Percentiles rank a stretch among this genome's conserved stretches.
phyloP scores from a whole-genome alignment of 345 rosid species.

The Mallotus nudiflorus region DNA sequence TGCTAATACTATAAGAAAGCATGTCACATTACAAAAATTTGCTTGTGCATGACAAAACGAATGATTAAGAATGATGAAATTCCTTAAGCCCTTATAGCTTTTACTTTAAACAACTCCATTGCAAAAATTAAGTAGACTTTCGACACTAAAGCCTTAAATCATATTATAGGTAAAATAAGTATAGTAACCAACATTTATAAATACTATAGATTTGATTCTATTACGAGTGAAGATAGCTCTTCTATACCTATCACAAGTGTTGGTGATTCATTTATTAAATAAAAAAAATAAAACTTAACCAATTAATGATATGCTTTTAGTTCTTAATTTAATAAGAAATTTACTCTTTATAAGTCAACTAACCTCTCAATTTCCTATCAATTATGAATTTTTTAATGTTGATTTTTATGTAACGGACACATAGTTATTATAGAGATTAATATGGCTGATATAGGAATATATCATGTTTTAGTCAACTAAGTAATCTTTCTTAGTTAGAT shows the following conservation, averaged over 20 bases:
- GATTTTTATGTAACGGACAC: background rate
- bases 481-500: too few species aligned
- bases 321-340: too few species aligned
- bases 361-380: background rate
- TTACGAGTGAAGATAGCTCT: background rate
- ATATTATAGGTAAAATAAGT: background rate
- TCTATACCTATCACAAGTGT: too few species aligned
- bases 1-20: background rate
- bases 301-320: too few species aligned
- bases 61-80: too few species aligned
- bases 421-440: too few species aligned
- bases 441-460: too few species aligned
- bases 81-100: background rate
- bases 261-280: too few species aligned
- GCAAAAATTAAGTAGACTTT: background rate
- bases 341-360: too few species aligned
- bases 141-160: background rate
- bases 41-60: background rate
- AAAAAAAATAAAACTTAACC: background rate
- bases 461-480: too few species aligned
- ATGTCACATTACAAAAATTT: background rate
- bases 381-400: slow-evolving; percentile 4
- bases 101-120: background rate
- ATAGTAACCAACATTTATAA: background rate
- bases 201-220: background rate